Evolutionary conservation across 192 early-diverging fungal genomes (phyloP), one percentile per base, ranked within the genome.

Genomic region (Backusella sp.): DNA sequence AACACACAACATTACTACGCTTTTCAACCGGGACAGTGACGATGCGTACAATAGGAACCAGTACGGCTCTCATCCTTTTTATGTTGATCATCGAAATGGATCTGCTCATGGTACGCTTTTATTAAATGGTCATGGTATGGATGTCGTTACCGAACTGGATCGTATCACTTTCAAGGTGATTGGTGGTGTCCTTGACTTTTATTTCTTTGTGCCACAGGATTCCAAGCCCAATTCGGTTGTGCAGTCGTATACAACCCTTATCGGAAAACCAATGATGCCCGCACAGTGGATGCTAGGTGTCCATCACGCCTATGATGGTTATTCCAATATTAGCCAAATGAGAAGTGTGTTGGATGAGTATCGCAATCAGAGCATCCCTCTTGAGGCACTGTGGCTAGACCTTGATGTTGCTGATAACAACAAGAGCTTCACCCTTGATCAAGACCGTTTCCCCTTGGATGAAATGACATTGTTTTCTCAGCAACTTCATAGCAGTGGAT

Each of bases 111-210:
- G 86, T 41, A 76, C 72, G 0, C 90, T 90, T 52, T 59, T 93
- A 65, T 76, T 88, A 67, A 91, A 87, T 69, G 86, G 85, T n/a
- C 87, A 93, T 46, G 91, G 90, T 7, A 91, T 93, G 90, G 91
- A 93, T 75, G 81, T 93, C 39, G 35, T 77, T 41, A 75, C 73
- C 12, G 39, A 67, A 35, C n/a, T 73, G 34, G 83, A 80, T 17
- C 85, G 84, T 11, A 77, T 93, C 17, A 89, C 88, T n/a, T 93
- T 90, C 46, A 88, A 90, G 34, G 82, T 88, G 28, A 83, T 91
- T 70, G 91, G 91, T 28, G 91, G 91, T 52, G 83, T 88, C 3
- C 68, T 88, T 0, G 91, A 93, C 56, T 88, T 93, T 66, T 91
- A 90, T 73, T 91, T 91, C 70, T 70, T 80, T n/a, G 90, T 88